Percentiles rank a stretch among this genome's conserved stretches.
Conservation (phyloP, 139 green algal genomes). For the Pycnococcus provasolii region DNA sequence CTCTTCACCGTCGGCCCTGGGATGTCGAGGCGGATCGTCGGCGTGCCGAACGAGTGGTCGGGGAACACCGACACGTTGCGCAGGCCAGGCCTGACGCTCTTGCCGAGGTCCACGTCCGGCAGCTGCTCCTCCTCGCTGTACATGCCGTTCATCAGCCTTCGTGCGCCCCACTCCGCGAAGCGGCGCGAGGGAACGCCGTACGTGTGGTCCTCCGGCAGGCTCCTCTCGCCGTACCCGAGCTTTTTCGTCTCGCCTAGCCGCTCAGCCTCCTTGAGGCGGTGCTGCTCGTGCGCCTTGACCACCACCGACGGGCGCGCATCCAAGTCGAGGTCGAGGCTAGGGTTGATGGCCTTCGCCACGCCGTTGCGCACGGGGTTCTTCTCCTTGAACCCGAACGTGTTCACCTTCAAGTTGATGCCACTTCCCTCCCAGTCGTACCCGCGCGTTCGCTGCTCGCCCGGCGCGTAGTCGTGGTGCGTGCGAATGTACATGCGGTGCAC, state of each 20-base stretch:
- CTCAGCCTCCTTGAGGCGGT: constrained; percentile 38
- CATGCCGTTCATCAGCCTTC: constrained; percentile 37
- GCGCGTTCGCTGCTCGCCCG: constrained; percentile 47
- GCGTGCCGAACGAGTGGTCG: constrained; percentile 38
- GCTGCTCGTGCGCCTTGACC: constrained; percentile 37
- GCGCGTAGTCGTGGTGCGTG: constrained; percentile 45
- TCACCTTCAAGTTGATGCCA: constrained; percentile 36
- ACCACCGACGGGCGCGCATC: constrained; percentile 39
- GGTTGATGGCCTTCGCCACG: constrained; percentile 46
- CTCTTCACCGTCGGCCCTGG: constrained; percentile 30
- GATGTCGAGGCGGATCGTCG: constrained; percentile 49
- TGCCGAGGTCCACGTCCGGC: constrained; percentile 40
- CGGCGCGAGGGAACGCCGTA: constrained; percentile 45
- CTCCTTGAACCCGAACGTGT: constrained; percentile 24
- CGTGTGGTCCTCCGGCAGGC: constrained; percentile 32
- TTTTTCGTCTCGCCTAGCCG: constrained; percentile 41
- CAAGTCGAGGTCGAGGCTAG: constrained; percentile 14
- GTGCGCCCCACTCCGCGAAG: constrained; percentile 35
- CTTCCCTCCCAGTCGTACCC: constrained; percentile 50
- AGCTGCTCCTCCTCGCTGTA: constrained; percentile 33
- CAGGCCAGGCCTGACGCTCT: constrained; percentile 48
- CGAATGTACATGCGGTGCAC: constrained; percentile 36
- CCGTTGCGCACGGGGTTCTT: constrained; percentile 32
- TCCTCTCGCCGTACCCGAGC: constrained; percentile 2
- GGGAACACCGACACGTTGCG: constrained; percentile 35